Conservation (phyloP, 1,139 yeast species). For the Geotrichum restrictum region DNA sequence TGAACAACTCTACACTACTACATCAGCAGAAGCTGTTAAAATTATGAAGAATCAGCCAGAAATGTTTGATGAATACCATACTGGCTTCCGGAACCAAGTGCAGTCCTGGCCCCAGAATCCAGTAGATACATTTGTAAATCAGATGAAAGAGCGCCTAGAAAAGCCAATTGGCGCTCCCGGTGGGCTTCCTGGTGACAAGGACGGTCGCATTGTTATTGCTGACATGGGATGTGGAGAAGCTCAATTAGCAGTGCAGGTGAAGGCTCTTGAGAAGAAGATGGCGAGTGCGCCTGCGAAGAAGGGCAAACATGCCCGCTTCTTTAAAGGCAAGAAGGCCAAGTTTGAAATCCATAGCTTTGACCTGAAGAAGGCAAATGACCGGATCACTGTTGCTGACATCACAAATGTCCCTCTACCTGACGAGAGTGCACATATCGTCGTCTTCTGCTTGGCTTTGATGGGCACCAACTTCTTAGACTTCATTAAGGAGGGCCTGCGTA, state of each 20-base stretch:
- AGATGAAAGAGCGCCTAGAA: constrained; percentile 56
- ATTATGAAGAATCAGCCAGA: constrained; percentile 78
- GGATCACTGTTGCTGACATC: constrained; percentile 93
- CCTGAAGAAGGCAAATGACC: constrained; percentile 75
- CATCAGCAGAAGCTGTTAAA: constrained; percentile 70
- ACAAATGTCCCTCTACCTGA: constrained; percentile 81
- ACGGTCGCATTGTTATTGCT: constrained; percentile 64
- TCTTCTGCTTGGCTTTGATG: constrained; percentile 92
- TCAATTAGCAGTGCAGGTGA: constrained; percentile 59
- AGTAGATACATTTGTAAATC: constrained; percentile 77
- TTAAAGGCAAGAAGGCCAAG: constrained; percentile 32
- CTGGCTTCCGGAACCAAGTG: constrained; percentile 91
- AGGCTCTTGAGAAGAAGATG: constrained; percentile 33
- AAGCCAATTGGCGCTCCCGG: constrained; percentile 90
- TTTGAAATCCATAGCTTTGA: constrained; percentile 84
- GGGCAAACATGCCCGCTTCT: constrained; percentile 35
- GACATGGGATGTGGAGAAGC: constrained; percentile 99
- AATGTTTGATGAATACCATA: constrained; percentile 88
- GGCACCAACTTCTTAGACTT: constrained; percentile 95
- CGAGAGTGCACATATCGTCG: constrained; percentile 73
- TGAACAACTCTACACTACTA: constrained; percentile 83
- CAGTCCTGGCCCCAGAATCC: constrained; percentile 98
- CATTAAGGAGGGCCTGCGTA: constrained; percentile 80
- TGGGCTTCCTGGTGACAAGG: constrained; percentile 62
- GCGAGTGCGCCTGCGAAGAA: constrained; percentile 40